A percentile compares a stretch with the other conserved stretches of the same genome.
Conservation (phyloP, 257 asterid species). For the Lycium ferocissimum region DNA sequence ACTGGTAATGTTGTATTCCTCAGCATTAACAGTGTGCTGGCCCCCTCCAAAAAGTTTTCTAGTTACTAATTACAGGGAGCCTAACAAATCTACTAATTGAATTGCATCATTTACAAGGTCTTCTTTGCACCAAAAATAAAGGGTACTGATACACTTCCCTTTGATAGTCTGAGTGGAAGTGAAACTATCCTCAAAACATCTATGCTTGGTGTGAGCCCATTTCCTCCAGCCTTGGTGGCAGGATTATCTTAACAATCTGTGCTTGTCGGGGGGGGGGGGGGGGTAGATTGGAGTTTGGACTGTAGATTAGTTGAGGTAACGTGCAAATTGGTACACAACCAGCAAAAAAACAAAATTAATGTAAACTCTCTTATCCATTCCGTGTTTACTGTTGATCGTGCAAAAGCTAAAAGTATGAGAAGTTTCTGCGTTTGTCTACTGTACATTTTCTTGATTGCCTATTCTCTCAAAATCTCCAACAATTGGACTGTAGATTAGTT, state of each 20-base stretch:
- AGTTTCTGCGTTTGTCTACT: not conserved
- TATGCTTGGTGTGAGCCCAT: not conserved
- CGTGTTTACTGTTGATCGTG: slow-evolving; percentile 15
- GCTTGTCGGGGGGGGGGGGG: not conserved
- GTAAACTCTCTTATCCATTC: not conserved
- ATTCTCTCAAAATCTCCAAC: not conserved
- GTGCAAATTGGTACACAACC: not conserved
- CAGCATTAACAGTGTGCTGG: no score
- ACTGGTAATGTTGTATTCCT: no score
- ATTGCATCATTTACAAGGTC: no score
- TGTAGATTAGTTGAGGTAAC: not conserved
- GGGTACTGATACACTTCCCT: no score
- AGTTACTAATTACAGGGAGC: no score
- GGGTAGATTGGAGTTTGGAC: not conserved
- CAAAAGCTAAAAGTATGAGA: not conserved
- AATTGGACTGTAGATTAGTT: not conserved
- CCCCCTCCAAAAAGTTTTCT: no score
- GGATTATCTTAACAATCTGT: not conserved
- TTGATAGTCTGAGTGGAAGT: no score
- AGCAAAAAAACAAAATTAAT: not conserved
- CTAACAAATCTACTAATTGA: no score
- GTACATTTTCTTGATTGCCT: not conserved
- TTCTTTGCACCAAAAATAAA: no score
- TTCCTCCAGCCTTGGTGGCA: not conserved
- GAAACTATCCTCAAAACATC: no score